Evolutionary conservation across 148 eudicot species (phyloP).

Genomic region (Beta vulgaris): DNA sequence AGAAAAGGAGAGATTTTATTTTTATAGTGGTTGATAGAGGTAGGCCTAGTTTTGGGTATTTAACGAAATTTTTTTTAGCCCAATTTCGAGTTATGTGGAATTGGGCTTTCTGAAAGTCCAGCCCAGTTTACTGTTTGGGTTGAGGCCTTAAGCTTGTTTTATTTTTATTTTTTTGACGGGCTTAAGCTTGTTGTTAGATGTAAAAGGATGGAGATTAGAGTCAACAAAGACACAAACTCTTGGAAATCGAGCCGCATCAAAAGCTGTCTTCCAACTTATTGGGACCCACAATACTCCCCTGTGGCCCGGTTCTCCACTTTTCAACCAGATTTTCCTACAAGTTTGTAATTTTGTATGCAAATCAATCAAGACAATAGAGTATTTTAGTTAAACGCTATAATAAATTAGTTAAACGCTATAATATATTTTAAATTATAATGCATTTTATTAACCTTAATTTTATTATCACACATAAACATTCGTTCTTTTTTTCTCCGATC

Average conservation of each 20-base stretch:
- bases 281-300: slow-evolving; percentile 14
- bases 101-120: neutral
- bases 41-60: slow-evolving; percentile 13
- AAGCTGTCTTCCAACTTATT: slow-evolving; percentile 15
- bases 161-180: too few relatives aligned
- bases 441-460: too few relatives aligned
- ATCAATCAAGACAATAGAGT: too few relatives aligned
- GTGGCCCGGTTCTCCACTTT: slow-evolving; percentile 10
- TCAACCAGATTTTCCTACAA: too few relatives aligned
- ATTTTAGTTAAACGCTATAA: too few relatives aligned
- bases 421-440: too few relatives aligned
- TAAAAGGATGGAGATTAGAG: slow-evolving; percentile 2
- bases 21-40: neutral
- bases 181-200: neutral
- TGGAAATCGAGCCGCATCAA: slow-evolving; percentile 19
- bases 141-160: neutral
- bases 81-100: neutral
- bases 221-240: slow-evolving; percentile 22
- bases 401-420: too few relatives aligned
- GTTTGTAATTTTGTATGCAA: neutral
- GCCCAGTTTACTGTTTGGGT: neutral
- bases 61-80: too few relatives aligned
- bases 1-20: neutral
- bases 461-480: too few relatives aligned
- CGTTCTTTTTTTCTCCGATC: too few relatives aligned